Evolutionary conservation across 192 early-diverging fungal genomes (phyloP), one percentile per base, ranked within the genome.

Genomic region (Thamnidium elegans): DNA sequence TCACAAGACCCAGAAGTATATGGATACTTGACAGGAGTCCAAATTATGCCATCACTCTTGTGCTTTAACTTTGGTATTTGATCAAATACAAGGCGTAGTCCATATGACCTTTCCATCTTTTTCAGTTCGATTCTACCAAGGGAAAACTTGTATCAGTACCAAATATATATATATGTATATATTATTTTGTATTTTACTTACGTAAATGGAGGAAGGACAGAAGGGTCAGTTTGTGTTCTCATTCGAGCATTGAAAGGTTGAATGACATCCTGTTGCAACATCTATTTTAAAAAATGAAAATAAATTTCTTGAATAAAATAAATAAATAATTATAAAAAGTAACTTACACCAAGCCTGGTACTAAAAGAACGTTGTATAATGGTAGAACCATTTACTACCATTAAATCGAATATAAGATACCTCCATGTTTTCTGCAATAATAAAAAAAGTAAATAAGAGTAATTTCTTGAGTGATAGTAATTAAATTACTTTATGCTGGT

Each of bases 21-120:
- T 7, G 85, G 80, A 21, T 68, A 77, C 46, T 74, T 78, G 1
- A 84, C 83, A 46, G 87, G 84, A 3, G 86, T 88, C 74, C 89
- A 92, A 34, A 92, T 84, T 20, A 92, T 67, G 0, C 90, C 88
- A 46, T 92, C 88, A 17, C 76, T 85, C 53, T 81, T 84, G 66
- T 90, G 88, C 20, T 85, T 82, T 47, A 86, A 74, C 32, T 69
- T 72, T 17, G 81, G 76, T n/a, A 89, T 89, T 42, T 83, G 72
- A 53, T 88, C 82, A 50, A 92, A 81, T 21, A 92, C 79, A 17
- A 77, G 23, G 34, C 66, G 74, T 19, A 83, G 51, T 21, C 80
- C 79, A 65, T 87, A 87, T 3, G 85, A 78, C 15, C 78, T 68
- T 58, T 87, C 75, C 81, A 84, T 83, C 6, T 73, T 71, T 39